Conservation (phyloP, 768 basidiomycete genomes). For the Xerocomellus intermedius region DNA sequence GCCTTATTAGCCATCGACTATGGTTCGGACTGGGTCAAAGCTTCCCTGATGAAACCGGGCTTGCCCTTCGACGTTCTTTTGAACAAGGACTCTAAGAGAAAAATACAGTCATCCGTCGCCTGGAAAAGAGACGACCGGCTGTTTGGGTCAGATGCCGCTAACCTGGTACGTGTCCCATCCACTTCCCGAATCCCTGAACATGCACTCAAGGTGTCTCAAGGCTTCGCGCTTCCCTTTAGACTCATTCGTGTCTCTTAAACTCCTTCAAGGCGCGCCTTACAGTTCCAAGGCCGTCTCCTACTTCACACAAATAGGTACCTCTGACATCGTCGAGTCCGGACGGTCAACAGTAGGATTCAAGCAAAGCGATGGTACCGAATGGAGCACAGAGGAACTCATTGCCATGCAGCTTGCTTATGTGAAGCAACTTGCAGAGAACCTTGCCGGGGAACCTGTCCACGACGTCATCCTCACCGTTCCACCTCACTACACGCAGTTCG, state of each 20-base stretch:
- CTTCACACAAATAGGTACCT: conserved; percentile 54
- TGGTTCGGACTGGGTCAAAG: conserved; percentile 97
- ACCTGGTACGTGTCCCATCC: conserved; percentile 58
- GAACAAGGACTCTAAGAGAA: conserved; percentile 96
- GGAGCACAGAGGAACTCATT: conserved; percentile 86
- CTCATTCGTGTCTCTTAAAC: conserved; percentile 83
- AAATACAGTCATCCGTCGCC: conserved; percentile 85
- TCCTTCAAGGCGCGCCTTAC: conserved; percentile 70
- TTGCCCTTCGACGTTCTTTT: conserved; percentile 93
- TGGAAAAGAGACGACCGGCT: conserved; percentile 91
- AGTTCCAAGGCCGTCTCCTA: conserved; percentile 58
- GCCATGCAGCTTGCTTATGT: conserved; percentile 94
- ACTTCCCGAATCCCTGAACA: neutral
- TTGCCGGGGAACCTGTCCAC: conserved; percentile 71
- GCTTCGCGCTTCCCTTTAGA: conserved; percentile 90
- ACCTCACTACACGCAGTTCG: conserved; percentile 84
- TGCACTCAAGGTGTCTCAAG: conserved; percentile 39
- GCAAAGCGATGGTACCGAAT: conserved; percentile 63
- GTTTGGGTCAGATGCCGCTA: conserved; percentile 87
- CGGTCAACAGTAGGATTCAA: conserved; percentile 62
- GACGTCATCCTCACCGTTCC: conserved; percentile 92
- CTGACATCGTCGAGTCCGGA: conserved; percentile 49
- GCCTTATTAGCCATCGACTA: conserved; percentile 96
- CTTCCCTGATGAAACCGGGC: conserved; percentile 92
- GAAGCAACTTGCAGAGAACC: conserved; percentile 78